Evolutionary conservation across 352 stramenopile genomes (phyloP), one percentile per base, ranked within the genome.

Genomic region (Globisporangium rhizosaccharum): DNA sequence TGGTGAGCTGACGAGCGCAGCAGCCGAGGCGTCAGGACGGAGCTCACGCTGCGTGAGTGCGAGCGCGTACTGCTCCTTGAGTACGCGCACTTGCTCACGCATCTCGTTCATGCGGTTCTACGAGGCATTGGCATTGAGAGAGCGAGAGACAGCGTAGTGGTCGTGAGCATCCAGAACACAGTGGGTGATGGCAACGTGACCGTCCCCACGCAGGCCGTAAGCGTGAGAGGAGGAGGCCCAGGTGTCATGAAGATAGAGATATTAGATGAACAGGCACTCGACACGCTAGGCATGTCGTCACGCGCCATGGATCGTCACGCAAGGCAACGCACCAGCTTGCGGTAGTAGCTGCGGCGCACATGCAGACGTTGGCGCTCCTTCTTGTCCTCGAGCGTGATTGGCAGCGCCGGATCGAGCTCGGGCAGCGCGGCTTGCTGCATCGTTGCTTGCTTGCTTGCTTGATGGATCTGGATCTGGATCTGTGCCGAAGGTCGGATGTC

Each of bases 321-420:
- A 42, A 28, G 9, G 1, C 3, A 45, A 67, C 57, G 48, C 50
- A 75, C 67, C 44, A 65, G 65, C 28, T 77, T 74, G 58, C 71
- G 68, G 58, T 77, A 77, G 67, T 77, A 77, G 58, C 70, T 77
- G 48, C 70, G 70, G 2, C 65, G 63, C 46, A 88, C 80, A 57
- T 88, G 71, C 59, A 79, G 63, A n/a, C 77, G 76, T 62, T 90
- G 78, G 10, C 76, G 73, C 56, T 69, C 72, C n/a, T 80, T 74
- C 48, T 76, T 76, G 45, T 81, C 61, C 52, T 81, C 70, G 51
- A 53, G 42, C 28, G 69, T 77, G 18, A 73, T 46, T 14, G 59
- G 63, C 26, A 55, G 51, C 23, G 18, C 42, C 11, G 42, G 44
- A 30, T 60, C 54, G 28, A 56, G 42, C 42, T 28, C 52, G 14